These are phyloP conservation scores for Venturia aucupariae DNA, from an alignment of 2,329 filamentous ascomycete genomes.

Conservation along the genomic window DNA sequence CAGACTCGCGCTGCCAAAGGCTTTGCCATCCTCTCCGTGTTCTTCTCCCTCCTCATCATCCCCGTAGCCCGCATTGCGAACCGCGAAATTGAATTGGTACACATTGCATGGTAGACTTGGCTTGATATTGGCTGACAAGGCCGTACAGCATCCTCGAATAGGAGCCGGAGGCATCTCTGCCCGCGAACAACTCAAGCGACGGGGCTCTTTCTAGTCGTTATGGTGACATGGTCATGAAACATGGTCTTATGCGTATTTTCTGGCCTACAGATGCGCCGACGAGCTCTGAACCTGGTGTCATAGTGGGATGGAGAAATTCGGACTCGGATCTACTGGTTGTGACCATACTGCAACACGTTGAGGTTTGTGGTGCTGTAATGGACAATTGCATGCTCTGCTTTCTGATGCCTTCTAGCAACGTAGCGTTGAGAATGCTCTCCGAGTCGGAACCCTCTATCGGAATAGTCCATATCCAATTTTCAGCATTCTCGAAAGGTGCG, in stretches of 20 bases:
- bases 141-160: constrained; percentile 66
- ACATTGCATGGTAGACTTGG: neutral
- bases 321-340: constrained; percentile 84
- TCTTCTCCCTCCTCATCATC: constrained; percentile 77
- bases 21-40: constrained; percentile 68
- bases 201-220: constrained; percentile 77
- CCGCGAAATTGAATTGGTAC: constrained; percentile 67
- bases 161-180: constrained; percentile 78
- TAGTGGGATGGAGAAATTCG: constrained; percentile 95
- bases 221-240: constrained; percentile 55
- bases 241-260: constrained; percentile 96
- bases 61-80: constrained; percentile 76
- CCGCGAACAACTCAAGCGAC: constrained; percentile 84
- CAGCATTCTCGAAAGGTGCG: constrained; percentile 77
- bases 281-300: constrained; percentile 67
- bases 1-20: constrained; percentile 80
- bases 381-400: neutral
- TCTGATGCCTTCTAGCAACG: constrained; percentile 44
- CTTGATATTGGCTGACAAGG: neutral
- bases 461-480: constrained; percentile 70
- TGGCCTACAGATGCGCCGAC: constrained; percentile 84
- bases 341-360: constrained; percentile 79
- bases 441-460: constrained; percentile 72
- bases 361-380: constrained; percentile 47
- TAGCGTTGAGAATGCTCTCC: constrained; percentile 81